Base-by-base conservation (phyloP, 805 yeast genomes). In the Myxozyma udenii region DNA sequence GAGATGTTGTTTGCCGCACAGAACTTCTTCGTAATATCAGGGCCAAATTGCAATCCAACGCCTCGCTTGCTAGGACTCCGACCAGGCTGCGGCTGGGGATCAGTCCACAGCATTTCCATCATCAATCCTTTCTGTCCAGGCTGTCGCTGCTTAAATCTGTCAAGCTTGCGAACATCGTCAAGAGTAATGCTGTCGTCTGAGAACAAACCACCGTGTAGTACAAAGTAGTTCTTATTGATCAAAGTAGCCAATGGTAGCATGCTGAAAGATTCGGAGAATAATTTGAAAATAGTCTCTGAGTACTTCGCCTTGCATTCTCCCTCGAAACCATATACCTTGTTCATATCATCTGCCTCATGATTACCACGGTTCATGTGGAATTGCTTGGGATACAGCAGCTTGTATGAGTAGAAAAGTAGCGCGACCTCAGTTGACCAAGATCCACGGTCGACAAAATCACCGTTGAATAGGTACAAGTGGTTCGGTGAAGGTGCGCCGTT, bases 391-490 rank as follows among this genome's bases (percentile, higher is more conserved):
- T 77, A 84, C 30, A 84, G 68, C 32, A 89, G 73, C 70, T 93
- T 93, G 68, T 87, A 77, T 11, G 83, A 76, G 67, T 86, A 89
- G 39, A 87, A 75, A 26, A 85, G 73, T 42, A 93, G 71, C 1
- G 96, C 96, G 42, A 93, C 95, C 67, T 93, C 98, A 65, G 95
- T 87, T 3, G 97, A 88, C 98, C 98, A 91, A 16, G 95, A 86
- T 4, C 98, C 98, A 64, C 98, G 78, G 68, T 93, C 98, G 3
- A 93, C 98, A 70, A 93, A 91, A 70, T 93, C 98, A 40, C 98
- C 98, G 64, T 93, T 93, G 74, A 93, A 91, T 43, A 93, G 70
- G 66, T 87, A 93, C 3, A 81, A 76, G 66, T 90, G 97, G 2
- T 71, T 68, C 2, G 75, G 72, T 3, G 74, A 65, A 0, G 91